Conservation (phyloP, 176 grass and related monocot genomes). For the Poa annua region DNA sequence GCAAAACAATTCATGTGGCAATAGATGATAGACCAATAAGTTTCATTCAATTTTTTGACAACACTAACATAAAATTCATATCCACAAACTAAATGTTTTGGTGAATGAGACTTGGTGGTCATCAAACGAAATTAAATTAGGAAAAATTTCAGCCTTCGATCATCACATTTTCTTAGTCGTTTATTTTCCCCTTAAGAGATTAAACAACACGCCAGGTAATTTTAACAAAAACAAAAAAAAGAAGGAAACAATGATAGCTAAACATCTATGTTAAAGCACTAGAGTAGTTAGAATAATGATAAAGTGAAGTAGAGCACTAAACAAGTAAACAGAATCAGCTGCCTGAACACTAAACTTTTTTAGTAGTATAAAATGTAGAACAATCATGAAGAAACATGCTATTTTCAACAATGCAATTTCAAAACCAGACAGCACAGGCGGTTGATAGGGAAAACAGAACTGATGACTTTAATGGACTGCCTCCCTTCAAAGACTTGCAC, state of each 20-base stretch:
- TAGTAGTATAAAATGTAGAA: constrained; percentile 24
- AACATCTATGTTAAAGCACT: constrained; percentile 17
- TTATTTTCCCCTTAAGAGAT: constrained; percentile 10
- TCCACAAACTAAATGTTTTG: neutral
- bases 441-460: neutral
- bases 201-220: constrained; percentile 5
- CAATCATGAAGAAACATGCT: neutral
- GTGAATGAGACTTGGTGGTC: constrained; percentile 17
- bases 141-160: neutral
- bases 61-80: neutral
- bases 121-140: constrained; percentile 37
- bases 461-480: neutral
- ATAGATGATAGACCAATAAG: constrained; percentile 31
- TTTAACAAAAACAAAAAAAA: constrained; percentile 15
- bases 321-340: constrained; percentile 7
- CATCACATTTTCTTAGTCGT: constrained; percentile 5
- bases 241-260: constrained; percentile 30
- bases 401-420: constrained; percentile 15
- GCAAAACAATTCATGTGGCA: constrained; percentile 33
- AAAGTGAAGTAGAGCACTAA: neutral
- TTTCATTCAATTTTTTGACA: neutral
- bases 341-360: constrained; percentile 7
- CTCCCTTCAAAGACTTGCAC: neutral
- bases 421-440: neutral
- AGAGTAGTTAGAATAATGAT: constrained; percentile 2